Evolutionary conservation across 1,284 basidiomycete genomes (phyloP), one percentile per base, ranked within the genome.

Genomic region (Microstroma glucosiphilum): DNA sequence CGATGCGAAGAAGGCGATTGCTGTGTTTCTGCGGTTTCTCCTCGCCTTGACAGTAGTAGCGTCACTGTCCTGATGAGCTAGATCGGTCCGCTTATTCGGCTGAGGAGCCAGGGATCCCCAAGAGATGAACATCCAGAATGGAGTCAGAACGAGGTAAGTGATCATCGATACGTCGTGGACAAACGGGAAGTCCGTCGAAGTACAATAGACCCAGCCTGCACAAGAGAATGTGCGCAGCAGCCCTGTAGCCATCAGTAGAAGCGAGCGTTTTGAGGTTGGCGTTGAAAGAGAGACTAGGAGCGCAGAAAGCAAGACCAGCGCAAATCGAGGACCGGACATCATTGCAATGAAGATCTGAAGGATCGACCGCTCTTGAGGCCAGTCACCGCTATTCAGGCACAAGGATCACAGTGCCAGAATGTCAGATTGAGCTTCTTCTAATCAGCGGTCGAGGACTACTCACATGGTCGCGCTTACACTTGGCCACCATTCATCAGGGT

Each of bases 181-280:
- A 73, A 89, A 87, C 70, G 89, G 88, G 77, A 89, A 84, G 72
- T 92, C 90, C 42, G 80, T 85, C 4, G 88, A 81, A 0, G 92
- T 94, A 72, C 96, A 87, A 74, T 88, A 96, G 54, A 94, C 90
- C 91, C 91, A 96, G 26, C 91, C 91, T 26, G 89, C 91, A 69
- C 92, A 96, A 6, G 86, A 85, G 23, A 96, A 79, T 0, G 92
- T 93, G 65, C 92, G 83, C 26, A 89, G 76, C 15, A 91, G 68
- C 0, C 92, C 91, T 37, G 83, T 82, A 12, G 86, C 69, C 41
- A 88, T 83, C 43, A 92, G 81, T 40, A 66, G 57, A 6, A 42
- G 15, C 17, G 69, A 64, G 49, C 67, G 64, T 17, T 40, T 19
- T 0, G 73, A 70, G 1, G 57, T 51, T 1, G 66, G 67, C 1